Percentiles rank a stretch among this genome's conserved stretches.
Evolutionary conservation across 1,139 yeast genomes (phyloP).

Genomic region (Suhomyces terraborum): DNA sequence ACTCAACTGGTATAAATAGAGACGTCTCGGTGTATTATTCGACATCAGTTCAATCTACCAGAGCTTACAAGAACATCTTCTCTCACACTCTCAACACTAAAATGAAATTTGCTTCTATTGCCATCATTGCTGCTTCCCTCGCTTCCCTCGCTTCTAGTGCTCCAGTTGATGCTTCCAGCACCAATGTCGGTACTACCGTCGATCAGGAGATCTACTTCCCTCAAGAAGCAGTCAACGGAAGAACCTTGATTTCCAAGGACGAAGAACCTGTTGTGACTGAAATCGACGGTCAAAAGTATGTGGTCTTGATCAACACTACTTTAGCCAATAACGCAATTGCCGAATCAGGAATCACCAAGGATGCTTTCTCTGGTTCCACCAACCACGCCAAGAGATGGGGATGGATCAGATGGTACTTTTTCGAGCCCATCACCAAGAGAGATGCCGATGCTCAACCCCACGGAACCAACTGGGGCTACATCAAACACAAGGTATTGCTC

Average conservation of each 20-base stretch:
- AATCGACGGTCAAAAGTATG: constrained; percentile 20
- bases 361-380: constrained; percentile 7
- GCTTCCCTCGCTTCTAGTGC: constrained; percentile 18
- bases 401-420: constrained; percentile 11
- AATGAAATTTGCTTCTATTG: constrained; percentile 19
- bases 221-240: constrained; percentile 21
- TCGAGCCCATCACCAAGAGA: constrained; percentile 19
- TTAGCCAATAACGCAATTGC: constrained; percentile 17
- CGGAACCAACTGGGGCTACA: constrained; percentile 18
- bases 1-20: neutral
- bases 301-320: constrained; percentile 24
- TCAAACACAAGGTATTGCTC: constrained; percentile 10
- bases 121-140: constrained; percentile 15
- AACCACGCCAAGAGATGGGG: constrained; percentile 15
- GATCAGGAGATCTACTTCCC: constrained; percentile 17
- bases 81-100: neutral
- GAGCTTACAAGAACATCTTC: constrained; percentile 6
- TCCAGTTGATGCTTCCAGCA: constrained; percentile 15
- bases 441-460: constrained; percentile 19
- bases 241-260: constrained; percentile 17
- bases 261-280: constrained; percentile 20
- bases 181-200: constrained; percentile 4
- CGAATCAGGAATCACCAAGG: constrained; percentile 8
- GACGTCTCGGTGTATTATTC: neutral
- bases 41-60: constrained; percentile 5